Conservation (phyloP, 1,139 yeast genomes). For the Protomyces inundatus region DNA sequence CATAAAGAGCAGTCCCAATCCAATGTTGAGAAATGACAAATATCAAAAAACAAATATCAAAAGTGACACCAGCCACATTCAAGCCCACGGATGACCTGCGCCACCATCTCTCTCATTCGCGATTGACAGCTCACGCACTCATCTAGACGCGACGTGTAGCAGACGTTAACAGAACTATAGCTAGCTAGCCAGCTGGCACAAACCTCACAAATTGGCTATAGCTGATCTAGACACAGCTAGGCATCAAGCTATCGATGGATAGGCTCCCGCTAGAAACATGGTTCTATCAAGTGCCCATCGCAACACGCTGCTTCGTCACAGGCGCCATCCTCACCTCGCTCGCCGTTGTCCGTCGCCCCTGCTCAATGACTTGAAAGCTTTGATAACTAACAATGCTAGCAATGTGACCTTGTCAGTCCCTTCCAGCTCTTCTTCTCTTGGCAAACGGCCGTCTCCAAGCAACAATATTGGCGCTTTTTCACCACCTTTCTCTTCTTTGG, state of each 20-base stretch:
- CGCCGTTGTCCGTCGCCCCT: slow-evolving; percentile 29
- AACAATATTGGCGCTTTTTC: slow-evolving; percentile 43
- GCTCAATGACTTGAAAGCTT: slow-evolving; percentile 30
- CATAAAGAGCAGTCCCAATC: neutral
- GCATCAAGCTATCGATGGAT: slow-evolving; percentile 1
- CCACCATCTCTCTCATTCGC: too few relatives aligned
- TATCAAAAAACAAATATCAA: too few relatives aligned
- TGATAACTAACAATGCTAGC: slow-evolving; percentile 24
- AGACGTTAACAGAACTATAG: too few relatives aligned
- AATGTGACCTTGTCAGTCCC: slow-evolving; percentile 33
- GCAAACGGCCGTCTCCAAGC: slow-evolving; percentile 38
- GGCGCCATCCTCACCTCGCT: slow-evolving; percentile 31
- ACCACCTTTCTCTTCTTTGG: slow-evolving; percentile 47
- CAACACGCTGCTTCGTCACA: slow-evolving; percentile 39
- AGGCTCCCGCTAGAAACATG: slow-evolving; percentile 34
- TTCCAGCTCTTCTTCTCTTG: slow-evolving; percentile 38
- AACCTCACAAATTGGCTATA: too few relatives aligned
- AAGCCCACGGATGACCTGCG: too few relatives aligned
- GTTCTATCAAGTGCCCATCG: slow-evolving; percentile 43
- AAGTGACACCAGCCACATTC: too few relatives aligned
- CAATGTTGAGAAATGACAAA: neutral
- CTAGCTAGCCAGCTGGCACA: too few relatives aligned
- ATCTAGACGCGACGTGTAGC: too few relatives aligned
- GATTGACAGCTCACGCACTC: too few relatives aligned
- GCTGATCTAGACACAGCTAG: neutral